Conservation (phyloP, 2,329 filamentous ascomycete genomes). For the Xylogone sp. region DNA sequence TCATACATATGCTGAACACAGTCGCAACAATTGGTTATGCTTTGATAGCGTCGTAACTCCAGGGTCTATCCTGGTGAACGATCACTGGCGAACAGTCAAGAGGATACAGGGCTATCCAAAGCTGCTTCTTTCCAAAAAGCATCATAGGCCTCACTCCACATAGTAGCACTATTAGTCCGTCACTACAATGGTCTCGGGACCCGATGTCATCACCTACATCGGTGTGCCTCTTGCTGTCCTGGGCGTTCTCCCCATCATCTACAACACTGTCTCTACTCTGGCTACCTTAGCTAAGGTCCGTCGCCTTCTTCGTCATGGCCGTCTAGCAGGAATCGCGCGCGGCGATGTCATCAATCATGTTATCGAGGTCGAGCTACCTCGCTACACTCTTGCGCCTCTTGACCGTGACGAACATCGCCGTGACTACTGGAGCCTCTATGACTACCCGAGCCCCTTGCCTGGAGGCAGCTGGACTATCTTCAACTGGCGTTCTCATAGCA, state of each 20-base stretch:
- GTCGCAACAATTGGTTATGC: too few relatives aligned
- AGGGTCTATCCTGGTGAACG: too few relatives aligned
- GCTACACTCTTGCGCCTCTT: slow-evolving; percentile 59
- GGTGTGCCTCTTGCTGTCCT: slow-evolving; percentile 56
- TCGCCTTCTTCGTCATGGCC: slow-evolving; percentile 52
- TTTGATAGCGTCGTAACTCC: too few relatives aligned
- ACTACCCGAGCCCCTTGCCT: slow-evolving; percentile 48
- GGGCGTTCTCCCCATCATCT: slow-evolving; percentile 60
- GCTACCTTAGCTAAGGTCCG: slow-evolving; percentile 57
- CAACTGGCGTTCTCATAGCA: slow-evolving; percentile 61
- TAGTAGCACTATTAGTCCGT: too few relatives aligned
- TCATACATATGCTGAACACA: too few relatives aligned
- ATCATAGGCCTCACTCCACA: too few relatives aligned
- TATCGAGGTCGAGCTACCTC: slow-evolving; percentile 62
- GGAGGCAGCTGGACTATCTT: slow-evolving; percentile 64
- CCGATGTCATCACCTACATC: slow-evolving; percentile 52
- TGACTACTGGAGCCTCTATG: slow-evolving; percentile 55
- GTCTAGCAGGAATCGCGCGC: slow-evolving; percentile 56
- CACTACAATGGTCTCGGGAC: slow-evolving; percentile 12
- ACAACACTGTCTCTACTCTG: slow-evolving; percentile 59
- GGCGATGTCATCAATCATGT: slow-evolving; percentile 62
- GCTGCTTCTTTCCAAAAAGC: too few relatives aligned
- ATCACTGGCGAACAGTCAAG: too few relatives aligned
- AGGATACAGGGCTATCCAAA: too few relatives aligned
- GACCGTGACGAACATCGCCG: slow-evolving; percentile 49